Percentiles rank a stretch among this genome's conserved stretches.
Conservation (phyloP, 805 yeast genomes). For the Ogataea allantospora region DNA sequence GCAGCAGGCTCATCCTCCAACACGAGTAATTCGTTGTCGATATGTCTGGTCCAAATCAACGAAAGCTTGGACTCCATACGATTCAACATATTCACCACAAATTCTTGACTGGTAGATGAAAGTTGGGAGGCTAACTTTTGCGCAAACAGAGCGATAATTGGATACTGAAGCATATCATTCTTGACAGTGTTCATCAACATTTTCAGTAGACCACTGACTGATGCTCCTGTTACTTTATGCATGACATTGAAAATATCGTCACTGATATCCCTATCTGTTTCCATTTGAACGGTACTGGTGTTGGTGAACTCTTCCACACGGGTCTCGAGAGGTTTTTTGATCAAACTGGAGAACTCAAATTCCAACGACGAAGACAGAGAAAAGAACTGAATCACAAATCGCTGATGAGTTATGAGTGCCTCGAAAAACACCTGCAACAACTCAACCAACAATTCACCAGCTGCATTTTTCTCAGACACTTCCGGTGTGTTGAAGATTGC, state of each 20-base stretch:
- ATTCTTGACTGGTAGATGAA: conserved; percentile 64
- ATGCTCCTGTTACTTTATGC: conserved; percentile 30
- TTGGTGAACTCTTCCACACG: conserved; percentile 23
- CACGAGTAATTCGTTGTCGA: conserved; percentile 50
- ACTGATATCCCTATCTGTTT: conserved; percentile 32
- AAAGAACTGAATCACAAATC: conserved; percentile 42
- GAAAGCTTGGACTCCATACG: conserved; percentile 51
- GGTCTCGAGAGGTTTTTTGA: conserved; percentile 33
- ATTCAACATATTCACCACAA: conserved; percentile 47
- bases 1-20: conserved; percentile 32
- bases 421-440: conserved; percentile 15
- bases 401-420: conserved; percentile 41
- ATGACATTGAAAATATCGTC: conserved; percentile 30
- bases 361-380: conserved; percentile 43
- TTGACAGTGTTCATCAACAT: conserved; percentile 36
- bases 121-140: conserved; percentile 39
- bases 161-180: conserved; percentile 40
- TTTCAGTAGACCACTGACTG: conserved; percentile 32
- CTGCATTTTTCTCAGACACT: conserved; percentile 2
- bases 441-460: conserved; percentile 3
- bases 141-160: conserved; percentile 41
- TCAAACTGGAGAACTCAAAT: conserved; percentile 39
- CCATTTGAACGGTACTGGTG: conserved; percentile 17
- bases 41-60: conserved; percentile 56
- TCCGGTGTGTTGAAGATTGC: conserved; percentile 1